phyloP scores from a whole-genome alignment of 106 monocot species.

The Posidonia australis region DNA sequence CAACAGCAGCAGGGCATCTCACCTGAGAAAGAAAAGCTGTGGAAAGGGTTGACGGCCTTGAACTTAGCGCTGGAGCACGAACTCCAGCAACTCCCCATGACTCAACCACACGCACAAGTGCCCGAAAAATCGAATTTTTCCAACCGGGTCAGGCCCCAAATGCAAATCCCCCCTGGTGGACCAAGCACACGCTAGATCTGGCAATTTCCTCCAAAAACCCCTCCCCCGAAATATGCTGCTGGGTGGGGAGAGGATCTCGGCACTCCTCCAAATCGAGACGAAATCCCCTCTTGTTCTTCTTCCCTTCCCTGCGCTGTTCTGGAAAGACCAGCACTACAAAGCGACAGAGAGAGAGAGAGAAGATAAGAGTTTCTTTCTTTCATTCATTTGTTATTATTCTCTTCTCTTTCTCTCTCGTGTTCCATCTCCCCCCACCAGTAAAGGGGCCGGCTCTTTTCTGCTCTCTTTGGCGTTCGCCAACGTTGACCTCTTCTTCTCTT shows the following conservation, averaged over 20 bases:
- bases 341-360: too few relatives aligned
- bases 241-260: too few relatives aligned
- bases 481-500: background rate
- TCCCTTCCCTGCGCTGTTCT: too few relatives aligned
- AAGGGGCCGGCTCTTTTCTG: too few relatives aligned
- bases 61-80: background rate
- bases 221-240: too few relatives aligned
- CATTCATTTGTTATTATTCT: background rate
- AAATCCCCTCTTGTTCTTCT: too few relatives aligned
- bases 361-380: background rate
- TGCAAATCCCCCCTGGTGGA: too few relatives aligned
- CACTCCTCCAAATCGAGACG: too few relatives aligned
- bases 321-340: background rate
- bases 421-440: background rate
- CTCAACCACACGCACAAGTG: background rate
- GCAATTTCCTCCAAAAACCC: too few relatives aligned
- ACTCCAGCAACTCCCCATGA: conserved; percentile 2
- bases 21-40: conserved; percentile 12
- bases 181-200: too few relatives aligned
- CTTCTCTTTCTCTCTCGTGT: background rate
- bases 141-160: background rate
- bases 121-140: background rate
- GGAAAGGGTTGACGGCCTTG: conserved; percentile 11
- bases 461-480: background rate
- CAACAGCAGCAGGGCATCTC: background rate